Evolutionary conservation across 306 rosid species (phyloP), one percentile per base, ranked within the genome.

Genomic region (Sophora flavescens): DNA sequence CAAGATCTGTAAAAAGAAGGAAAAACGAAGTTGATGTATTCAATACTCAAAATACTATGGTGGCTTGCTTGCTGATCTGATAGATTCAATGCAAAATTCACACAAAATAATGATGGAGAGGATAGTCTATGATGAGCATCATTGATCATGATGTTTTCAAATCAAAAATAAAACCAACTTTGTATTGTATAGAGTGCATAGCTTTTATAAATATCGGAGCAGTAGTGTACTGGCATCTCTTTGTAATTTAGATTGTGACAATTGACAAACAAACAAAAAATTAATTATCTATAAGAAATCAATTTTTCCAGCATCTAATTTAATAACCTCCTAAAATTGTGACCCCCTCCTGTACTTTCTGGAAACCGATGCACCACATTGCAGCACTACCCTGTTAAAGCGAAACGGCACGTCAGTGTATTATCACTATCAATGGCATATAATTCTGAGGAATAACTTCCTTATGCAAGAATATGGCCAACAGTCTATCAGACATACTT

Each of bases 311-410:
- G 64, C 38, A 68, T 38, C 87, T 77, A 47, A 30, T 30, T 2
- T 30, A 30, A 30, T 30, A 30, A 94, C 97, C 98, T 92, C 98
- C 98, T 88, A 94, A 88, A 68, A 94, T 91, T 15, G 95, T 82
- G 28, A 84, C 77, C 61, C 95, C 98, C 73, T 89, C 93, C 80
- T 85, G 95, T 56, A 72, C 81, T 78, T 86, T 94, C 88, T 85
- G 90, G 85, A 94, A 89, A 64, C 98, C 97, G 4, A 92, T 81
- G 81, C 98, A 94, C 98, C 95, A 92, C 89, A 82, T 51, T 67
- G 91, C 76, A 68, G 89, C 93, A 72, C 89, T 88, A 38, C 83
- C 95, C 96, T 94, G 81, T 77, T 71, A 57, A 44, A 77, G 81
- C 30, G 65, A 45, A 70, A 70, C 11, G 14, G 75, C 35, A 66